These are phyloP conservation scores for Cymbopogon citratus DNA, from an alignment of 176 grass and related monocot genomes.

Conservation along the genomic window DNA sequence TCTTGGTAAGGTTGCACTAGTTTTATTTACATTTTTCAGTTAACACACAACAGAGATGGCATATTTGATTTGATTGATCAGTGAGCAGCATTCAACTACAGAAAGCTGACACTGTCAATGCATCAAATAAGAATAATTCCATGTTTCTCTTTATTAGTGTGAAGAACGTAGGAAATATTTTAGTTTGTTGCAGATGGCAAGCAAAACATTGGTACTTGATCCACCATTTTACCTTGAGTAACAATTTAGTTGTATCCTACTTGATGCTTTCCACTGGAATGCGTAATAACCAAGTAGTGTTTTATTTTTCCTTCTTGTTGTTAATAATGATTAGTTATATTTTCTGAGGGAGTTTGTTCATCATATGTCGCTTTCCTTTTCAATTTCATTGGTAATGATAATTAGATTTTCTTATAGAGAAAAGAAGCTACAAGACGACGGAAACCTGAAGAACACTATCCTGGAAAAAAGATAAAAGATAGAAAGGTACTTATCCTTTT, in stretches of 20 bases:
- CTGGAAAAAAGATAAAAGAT: conserved; percentile 67
- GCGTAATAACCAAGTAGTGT: too few relatives aligned
- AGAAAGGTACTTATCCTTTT: conserved; percentile 53
- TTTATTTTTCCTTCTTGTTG: too few relatives aligned
- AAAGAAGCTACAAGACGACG: conserved; percentile 68
- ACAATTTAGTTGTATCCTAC: too few relatives aligned
- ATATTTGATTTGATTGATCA: neutral
- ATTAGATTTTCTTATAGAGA: conserved; percentile 44
- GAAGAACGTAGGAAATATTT: neutral
- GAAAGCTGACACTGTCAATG: neutral
- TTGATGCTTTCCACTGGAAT: too few relatives aligned
- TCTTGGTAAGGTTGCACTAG: neutral
- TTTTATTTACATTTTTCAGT: neutral
- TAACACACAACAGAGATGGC: neutral
- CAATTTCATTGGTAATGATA: neutral
- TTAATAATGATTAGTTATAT: neutral
- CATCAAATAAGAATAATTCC: neutral
- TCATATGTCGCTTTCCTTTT: neutral
- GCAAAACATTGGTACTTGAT: neutral
- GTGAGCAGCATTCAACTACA: neutral
- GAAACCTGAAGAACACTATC: conserved; percentile 51
- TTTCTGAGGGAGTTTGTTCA: neutral
- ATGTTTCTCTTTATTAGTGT: neutral
- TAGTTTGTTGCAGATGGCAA: neutral
- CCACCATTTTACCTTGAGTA: neutral